Evolutionary conservation across 495 filamentous ascomycete species (phyloP).

Genomic region (Penicillium pancosmium): DNA sequence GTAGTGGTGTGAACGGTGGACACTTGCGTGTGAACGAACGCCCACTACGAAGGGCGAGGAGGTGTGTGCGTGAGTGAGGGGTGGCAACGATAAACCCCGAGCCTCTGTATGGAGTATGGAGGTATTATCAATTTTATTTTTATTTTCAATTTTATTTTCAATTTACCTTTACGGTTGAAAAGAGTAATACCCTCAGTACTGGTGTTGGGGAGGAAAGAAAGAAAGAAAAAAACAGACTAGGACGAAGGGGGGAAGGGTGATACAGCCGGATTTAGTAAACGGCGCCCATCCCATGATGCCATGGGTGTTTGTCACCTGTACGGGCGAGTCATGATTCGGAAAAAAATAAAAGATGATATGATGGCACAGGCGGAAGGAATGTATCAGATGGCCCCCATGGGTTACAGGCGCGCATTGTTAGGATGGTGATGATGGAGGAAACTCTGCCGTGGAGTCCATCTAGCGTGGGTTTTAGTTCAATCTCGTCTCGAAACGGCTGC

Average conservation of each 20-base stretch:
- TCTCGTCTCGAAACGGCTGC: slow-evolving; percentile 5
- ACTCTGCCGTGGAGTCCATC: background rate
- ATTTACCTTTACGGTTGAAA: background rate
- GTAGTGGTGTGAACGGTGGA: slow-evolving; percentile 4
- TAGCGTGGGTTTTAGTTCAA: slow-evolving; percentile 10
- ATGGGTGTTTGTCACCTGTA: slow-evolving; percentile 46
- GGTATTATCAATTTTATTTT: background rate
- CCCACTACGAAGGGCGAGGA: background rate
- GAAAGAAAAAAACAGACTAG: slow-evolving; percentile 20
- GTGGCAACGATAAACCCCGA: slow-evolving; percentile 30
- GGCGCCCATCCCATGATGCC: slow-evolving; percentile 32
- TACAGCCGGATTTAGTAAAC: slow-evolving; percentile 33
- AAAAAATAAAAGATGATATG: slow-evolving; percentile 8
- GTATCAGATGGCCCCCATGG: slow-evolving; percentile 44
- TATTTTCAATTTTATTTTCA: background rate
- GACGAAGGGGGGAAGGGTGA: slow-evolving; percentile 36
- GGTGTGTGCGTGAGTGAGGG: slow-evolving; percentile 18
- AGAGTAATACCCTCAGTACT: slow-evolving; percentile 9
- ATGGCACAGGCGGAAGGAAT: slow-evolving; percentile 31
- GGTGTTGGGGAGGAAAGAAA: background rate
- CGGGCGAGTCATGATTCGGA: slow-evolving; percentile 41
- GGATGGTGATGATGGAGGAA: slow-evolving; percentile 1
- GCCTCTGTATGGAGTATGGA: slow-evolving; percentile 1
- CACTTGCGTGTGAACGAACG: slow-evolving; percentile 12
- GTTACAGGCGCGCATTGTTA: slow-evolving; percentile 24